Base-by-base conservation (phyloP, 73 alveolate species). In the Paramecium tetraurelia region DNA sequence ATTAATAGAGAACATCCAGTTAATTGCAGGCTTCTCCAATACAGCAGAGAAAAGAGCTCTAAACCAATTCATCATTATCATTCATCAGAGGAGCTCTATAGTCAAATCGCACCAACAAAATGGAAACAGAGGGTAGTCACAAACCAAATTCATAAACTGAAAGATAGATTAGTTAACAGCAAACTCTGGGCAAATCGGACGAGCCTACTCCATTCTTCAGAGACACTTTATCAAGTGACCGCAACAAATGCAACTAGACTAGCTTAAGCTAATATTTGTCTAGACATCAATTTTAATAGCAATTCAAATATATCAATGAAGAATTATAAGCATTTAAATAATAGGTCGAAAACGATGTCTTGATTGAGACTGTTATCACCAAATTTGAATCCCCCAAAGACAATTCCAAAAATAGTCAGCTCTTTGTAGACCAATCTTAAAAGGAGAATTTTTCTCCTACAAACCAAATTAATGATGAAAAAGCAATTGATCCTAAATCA, bases 151-250 rank as follows among this genome's bases (percentile, higher is more conserved):
- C 72, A 8, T 12, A 80, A 41, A 80, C 90, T 2, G 90, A 80
- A 7, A 80, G 90, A 14, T 18, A 18, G 75, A 11, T 44, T 41
- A 80, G 46, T 80, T 22, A 72, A 12, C 10, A 72, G 40, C n/a
- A 80, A 20, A 80, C 70, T 46, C 16, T 27, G 46, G 76, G 29
- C 0, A 80, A 48, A 35, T 80, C 48, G 12, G 90, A 80, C 43
- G 90, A 80, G 46, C 90, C 90, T 24, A 80, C 90, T 46, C 90
- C 90, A 22, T 80, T 80, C 38, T 80, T 80, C 29, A 41, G 90
- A 48, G 90, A 80, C 29, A 80, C 90, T 24, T 20, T 44, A 10
- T 80, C 90, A 14, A 80, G 76, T 44, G 90, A 80, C 21, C 46
- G 90, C 7, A 80, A 80, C 43, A 80, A 46, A 43, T 80, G 90